Evolutionary conservation across 2,329 filamentous ascomycete species (phyloP), one percentile per base, ranked within the genome.

Genomic region (Aspergillus vadensis): DNA sequence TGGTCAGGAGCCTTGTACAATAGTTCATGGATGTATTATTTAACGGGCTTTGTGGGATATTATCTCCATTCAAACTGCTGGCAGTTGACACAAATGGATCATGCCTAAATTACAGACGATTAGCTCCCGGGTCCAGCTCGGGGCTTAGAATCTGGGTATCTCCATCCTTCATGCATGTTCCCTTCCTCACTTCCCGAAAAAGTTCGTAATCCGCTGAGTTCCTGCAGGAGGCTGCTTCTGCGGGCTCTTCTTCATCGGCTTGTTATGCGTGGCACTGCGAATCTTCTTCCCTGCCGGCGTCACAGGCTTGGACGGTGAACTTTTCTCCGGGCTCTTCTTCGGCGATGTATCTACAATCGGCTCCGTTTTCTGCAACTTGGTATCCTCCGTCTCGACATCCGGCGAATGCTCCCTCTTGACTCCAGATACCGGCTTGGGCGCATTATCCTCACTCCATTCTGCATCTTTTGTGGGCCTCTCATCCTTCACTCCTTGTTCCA

Each of bases 261-360:
- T 82, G 68, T 88, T 87, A 64, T 79, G 84, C 5, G 83, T 86
- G 36, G 85, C 84, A 72, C 84, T 87, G 65, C 81, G 79, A 50
- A 77, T 80, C 72, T 83, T 84, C 66, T 76, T 78, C 54, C 64
- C 67, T 43, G 69, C 60, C 21, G 55, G 61, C 48, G 61, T 64
- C 59, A 70, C 67, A 36, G 70, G 71, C 59, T 73, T 63, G 14
- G 59, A 32, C 12, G 65, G 59, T 12, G 58, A 62, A 30, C 63
- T 71, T 23, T 64, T 63, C 63, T 68, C 70, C 57, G 70, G 55
- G 43, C 66, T 47, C 66, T 83, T 84, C 32, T 36, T 36, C 32
- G 12, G 32, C 62, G 78, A 76, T n/a, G 63, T 58, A 8, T 62
- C 48, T 21, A 64, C 55, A 47, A 54, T 49, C 5, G 53, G 27